phyloP scores from a whole-genome alignment of 208 protist species.

The Trypanosoma melophagium region DNA sequence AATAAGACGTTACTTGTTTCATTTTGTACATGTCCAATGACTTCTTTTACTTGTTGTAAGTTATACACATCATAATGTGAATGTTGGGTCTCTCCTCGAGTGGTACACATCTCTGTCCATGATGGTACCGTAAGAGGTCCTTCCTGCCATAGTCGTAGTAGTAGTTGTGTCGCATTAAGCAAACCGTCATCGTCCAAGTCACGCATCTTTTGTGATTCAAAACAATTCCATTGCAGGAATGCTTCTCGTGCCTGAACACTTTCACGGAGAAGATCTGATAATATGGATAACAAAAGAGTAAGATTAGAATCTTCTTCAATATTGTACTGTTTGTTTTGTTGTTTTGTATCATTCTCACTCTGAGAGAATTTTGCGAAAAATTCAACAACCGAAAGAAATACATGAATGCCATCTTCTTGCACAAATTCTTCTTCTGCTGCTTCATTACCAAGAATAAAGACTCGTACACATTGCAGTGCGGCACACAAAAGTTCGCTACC shows the following conservation, averaged over 20 bases:
- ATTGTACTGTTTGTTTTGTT: background rate
- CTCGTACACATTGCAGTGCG: conserved; percentile 30
- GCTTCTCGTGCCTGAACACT: conserved; percentile 41
- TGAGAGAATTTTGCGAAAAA: conserved; percentile 19
- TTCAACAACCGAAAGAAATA: conserved; percentile 46
- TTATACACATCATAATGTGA: background rate
- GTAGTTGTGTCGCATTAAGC: conserved; percentile 39
- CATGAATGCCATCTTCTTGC: conserved; percentile 44
- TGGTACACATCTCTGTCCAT: background rate
- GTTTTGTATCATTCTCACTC: background rate
- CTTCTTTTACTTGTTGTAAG: background rate
- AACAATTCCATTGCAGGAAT: conserved; percentile 59
- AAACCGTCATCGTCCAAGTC: conserved; percentile 17
- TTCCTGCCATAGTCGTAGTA: conserved; percentile 42
- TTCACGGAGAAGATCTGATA: conserved; percentile 63
- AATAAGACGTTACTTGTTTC: background rate
- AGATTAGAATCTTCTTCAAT: background rate
- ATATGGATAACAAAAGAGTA: conserved; percentile 33
- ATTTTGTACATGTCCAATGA: background rate
- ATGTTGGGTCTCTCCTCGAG: background rate
- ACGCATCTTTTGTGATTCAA: background rate
- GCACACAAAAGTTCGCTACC: conserved; percentile 30
- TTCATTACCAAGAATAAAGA: conserved; percentile 35
- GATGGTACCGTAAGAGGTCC: background rate
- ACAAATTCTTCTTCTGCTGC: conserved; percentile 46